These are phyloP conservation scores for Chytridium lagenaria DNA, from an alignment of 371 early-diverging fungal species.

Conservation along the genomic window DNA sequence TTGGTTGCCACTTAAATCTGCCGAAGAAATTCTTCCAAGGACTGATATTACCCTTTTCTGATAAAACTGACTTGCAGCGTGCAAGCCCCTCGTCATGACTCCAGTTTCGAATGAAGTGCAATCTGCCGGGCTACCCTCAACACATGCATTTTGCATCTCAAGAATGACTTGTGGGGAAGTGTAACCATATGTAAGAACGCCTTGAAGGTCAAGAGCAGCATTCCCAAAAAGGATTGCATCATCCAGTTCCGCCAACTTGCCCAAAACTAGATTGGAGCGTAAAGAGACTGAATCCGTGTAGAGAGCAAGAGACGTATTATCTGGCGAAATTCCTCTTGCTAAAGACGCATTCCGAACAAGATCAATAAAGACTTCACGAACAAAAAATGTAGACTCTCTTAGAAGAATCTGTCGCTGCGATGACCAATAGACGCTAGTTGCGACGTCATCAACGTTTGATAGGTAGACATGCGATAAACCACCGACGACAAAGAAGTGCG, in stretches of 20 bases:
- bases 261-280: background rate
- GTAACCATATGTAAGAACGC: background rate
- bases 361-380: constrained; percentile 10
- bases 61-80: constrained; percentile 26
- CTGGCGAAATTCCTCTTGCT: background rate
- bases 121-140: constrained; percentile 21
- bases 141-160: constrained; percentile 34
- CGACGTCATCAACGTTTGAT: background rate
- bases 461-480: constrained; percentile 14
- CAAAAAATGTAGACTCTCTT: constrained; percentile 9
- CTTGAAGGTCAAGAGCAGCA: background rate
- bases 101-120: constrained; percentile 32
- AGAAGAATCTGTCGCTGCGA: constrained; percentile 24
- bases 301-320: background rate
- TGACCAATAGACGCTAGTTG: constrained; percentile 31
- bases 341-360: background rate
- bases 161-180: constrained; percentile 7
- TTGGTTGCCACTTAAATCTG: background rate
- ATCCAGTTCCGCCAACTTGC: background rate
- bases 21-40: background rate
- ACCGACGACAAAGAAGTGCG: constrained; percentile 31
- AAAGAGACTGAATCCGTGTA: background rate
- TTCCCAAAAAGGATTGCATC: constrained; percentile 3
- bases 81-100: constrained; percentile 32
- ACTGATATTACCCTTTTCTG: background rate